Evolutionary conservation across 768 basidiomycete genomes (phyloP).

Genomic region (Russula ochroleuca): DNA sequence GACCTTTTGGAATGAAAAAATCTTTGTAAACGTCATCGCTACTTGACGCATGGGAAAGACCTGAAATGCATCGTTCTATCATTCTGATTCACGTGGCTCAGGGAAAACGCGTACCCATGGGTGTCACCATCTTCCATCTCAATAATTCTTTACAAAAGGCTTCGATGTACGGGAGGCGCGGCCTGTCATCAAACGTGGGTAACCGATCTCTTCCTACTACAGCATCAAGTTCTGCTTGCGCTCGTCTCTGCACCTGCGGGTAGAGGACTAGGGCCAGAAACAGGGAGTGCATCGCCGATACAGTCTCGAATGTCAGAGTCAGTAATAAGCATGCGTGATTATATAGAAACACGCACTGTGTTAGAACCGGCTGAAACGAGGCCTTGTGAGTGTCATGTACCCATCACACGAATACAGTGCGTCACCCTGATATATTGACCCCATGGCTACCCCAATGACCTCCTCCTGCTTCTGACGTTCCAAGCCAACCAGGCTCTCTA

Average conservation of each 20-base stretch:
- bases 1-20: slow-evolving; percentile 20
- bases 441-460: not conserved
- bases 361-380: slow-evolving; percentile 7
- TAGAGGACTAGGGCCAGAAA: slow-evolving; percentile 12
- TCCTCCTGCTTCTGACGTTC: slow-evolving; percentile 4
- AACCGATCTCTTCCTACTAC: slow-evolving; percentile 31
- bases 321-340: not conserved
- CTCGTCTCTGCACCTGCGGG: slow-evolving; percentile 16
- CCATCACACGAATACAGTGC: not conserved
- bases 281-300: slow-evolving; percentile 5
- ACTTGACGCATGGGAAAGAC: not conserved
- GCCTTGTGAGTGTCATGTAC: not conserved
- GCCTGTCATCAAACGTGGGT: slow-evolving; percentile 31
- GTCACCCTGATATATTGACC: slow-evolving; percentile 6
- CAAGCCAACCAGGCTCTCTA: not conserved
- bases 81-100: not conserved
- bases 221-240: slow-evolving; percentile 31
- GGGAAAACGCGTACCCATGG: slow-evolving; percentile 2
- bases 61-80: not conserved
- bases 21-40: slow-evolving; percentile 16
- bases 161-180: not conserved
- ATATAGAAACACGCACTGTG: not conserved
- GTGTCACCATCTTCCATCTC: not conserved
- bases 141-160: not conserved
- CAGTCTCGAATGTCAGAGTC: not conserved